These are phyloP conservation scores for Sporopachydermia quercuum DNA, from an alignment of 805 yeast genomes.

Conservation along the genomic window DNA sequence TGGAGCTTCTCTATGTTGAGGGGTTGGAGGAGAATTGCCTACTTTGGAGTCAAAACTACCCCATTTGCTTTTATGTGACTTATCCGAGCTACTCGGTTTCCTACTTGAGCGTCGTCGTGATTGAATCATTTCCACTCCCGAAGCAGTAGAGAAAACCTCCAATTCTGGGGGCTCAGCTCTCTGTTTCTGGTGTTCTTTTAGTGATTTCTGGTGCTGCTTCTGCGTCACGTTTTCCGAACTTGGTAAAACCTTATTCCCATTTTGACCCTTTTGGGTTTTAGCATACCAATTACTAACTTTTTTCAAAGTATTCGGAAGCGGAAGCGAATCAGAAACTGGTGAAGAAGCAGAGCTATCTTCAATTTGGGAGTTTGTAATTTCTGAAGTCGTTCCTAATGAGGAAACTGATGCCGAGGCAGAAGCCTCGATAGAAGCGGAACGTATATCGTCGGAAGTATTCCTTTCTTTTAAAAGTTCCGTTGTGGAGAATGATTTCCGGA, in stretches of 20 bases:
- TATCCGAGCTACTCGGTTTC: slow-evolving; percentile 8
- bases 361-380: too few relatives aligned
- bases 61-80: slow-evolving; percentile 7
- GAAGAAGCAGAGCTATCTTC: too few relatives aligned
- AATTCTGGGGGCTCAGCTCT: too few relatives aligned
- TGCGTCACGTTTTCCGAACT: background rate
- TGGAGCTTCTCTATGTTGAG: slow-evolving; percentile 14
- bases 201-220: background rate
- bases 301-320: too few relatives aligned
- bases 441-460: background rate
- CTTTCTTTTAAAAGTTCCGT: background rate
- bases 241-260: background rate
- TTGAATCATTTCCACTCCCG: slow-evolving; percentile 4
- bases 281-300: too few relatives aligned
- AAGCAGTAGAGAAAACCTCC: background rate
- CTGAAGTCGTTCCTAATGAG: background rate
- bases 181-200: too few relatives aligned
- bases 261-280: background rate
- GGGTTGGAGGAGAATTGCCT: slow-evolving; percentile 1
- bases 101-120: slow-evolving; percentile 9
- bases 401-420: background rate
- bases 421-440: background rate
- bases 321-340: background rate
- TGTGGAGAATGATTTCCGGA: background rate
- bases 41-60: slow-evolving; percentile 2